Base-by-base conservation (phyloP, 768 basidiomycete species). In the Hypsizygus marmoreus region DNA sequence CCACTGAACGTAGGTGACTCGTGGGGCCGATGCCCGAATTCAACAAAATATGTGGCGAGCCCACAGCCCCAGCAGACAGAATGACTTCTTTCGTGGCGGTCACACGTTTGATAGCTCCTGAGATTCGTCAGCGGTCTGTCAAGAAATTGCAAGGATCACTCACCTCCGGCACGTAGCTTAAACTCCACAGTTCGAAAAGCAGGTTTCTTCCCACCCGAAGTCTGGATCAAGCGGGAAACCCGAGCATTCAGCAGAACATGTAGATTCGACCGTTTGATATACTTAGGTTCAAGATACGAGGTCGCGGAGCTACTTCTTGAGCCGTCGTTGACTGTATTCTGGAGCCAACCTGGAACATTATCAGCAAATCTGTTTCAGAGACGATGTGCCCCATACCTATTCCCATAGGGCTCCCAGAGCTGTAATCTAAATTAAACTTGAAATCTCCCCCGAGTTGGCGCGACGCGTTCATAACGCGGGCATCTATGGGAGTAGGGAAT, bases 371-470 rank as follows among this genome's bases (percentile, higher is more conserved):
- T n/a, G 12, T 9, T 6, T 14, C 2, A 25, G 12, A 16, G 4
- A 30, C 4, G 14, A 25, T 12, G 19, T 6, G 37, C 31, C n/a
- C 32, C 62, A 40, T 28, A 65, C 68, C 63, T 17, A 69, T 28
- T 4, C 69, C 70, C 1, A 67, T 40, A 0, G 52, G 26, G 45
- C 43, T 12, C 2, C 69, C 69, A 9, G 50, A 45, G 42, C 69
- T 66, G 30, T 57, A 51, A 55, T 72, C 70, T 14, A 45, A 17
- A 29, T 60, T 61, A 52, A 56, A 67, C 2, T 61, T 57, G 44
- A 68, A 69, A 40, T 57, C 44, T 13, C 49, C 50, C 32, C 51
- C 45, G 12, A 51, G 32, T 41, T 58, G 52, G 23, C 43, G 37
- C 2, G 45, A 45, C 14, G 54, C 48, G 20, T 50, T 43, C n/a